Conservation (phyloP, 352 stramenopile genomes). For the Hyaloperonospora arabidopsidis region DNA sequence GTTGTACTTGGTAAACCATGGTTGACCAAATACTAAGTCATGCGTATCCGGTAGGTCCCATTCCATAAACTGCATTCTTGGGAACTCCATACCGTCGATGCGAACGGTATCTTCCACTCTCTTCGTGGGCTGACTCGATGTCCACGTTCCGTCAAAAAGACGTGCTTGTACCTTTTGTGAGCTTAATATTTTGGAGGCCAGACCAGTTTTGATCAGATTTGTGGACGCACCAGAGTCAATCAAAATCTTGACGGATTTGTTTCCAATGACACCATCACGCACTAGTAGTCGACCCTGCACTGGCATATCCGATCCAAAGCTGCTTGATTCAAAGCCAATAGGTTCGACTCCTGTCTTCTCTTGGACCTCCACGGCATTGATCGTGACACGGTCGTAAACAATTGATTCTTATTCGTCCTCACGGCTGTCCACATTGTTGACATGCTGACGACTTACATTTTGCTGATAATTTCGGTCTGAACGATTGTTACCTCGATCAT, state of each 20-base stretch:
- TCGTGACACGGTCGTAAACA: background rate
- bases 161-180: conserved; percentile 1
- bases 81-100: conserved; percentile 12
- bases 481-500: conserved; percentile 3
- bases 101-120: conserved; percentile 8
- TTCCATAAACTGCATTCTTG: conserved; percentile 10
- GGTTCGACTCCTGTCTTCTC: background rate
- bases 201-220: conserved; percentile 1
- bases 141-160: conserved; percentile 9
- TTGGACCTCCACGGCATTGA: conserved; percentile 1
- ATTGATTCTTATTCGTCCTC: background rate
- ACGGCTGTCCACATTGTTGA: conserved; percentile 2
- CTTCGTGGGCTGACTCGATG: conserved; percentile 5
- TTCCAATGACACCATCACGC: background rate
- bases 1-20: conserved; percentile 12
- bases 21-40: conserved; percentile 18
- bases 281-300: background rate
- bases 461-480: background rate
- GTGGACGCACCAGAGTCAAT: conserved; percentile 1
- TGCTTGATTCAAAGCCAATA: background rate
- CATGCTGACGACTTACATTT: background rate
- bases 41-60: conserved; percentile 10
- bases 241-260: conserved; percentile 1
- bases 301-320: background rate
- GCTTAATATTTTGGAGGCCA: background rate